phyloP scores from a whole-genome alignment of 805 yeast genomes.

The Debaryomyces castellii region DNA sequence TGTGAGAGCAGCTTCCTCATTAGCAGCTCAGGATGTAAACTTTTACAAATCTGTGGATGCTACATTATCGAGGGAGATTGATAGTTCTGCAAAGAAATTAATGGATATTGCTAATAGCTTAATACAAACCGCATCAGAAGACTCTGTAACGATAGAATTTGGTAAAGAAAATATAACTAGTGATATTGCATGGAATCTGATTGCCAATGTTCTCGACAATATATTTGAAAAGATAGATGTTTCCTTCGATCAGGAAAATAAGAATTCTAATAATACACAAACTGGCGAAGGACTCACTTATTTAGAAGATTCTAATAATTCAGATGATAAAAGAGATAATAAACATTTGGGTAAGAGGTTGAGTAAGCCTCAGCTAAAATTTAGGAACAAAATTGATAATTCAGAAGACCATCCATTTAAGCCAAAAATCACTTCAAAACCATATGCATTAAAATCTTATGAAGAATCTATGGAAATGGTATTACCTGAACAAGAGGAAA shows the following conservation, averaged over 20 bases:
- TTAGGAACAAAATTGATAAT: slow-evolving; percentile 63
- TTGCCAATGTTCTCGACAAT: slow-evolving; percentile 64
- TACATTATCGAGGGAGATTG: slow-evolving; percentile 38
- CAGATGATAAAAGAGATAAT: slow-evolving; percentile 7
- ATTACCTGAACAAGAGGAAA: slow-evolving; percentile 28
- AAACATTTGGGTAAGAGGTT: slow-evolving; percentile 26
- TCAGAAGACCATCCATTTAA: slow-evolving; percentile 69
- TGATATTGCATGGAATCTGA: slow-evolving; percentile 55
- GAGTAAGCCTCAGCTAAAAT: slow-evolving; percentile 68
- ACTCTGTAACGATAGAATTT: slow-evolving; percentile 25
- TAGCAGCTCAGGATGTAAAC: slow-evolving; percentile 78
- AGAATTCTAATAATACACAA: slow-evolving; percentile 15
- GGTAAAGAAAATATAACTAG: slow-evolving; percentile 44
- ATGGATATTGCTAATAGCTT: slow-evolving; percentile 26
- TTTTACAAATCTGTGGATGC: slow-evolving; percentile 68
- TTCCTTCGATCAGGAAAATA: slow-evolving; percentile 49
- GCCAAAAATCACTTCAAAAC: slow-evolving; percentile 72
- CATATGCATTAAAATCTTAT: slow-evolving; percentile 60
- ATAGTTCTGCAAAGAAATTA: slow-evolving; percentile 40
- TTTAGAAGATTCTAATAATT: slow-evolving; percentile 44
- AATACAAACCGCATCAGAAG: slow-evolving; percentile 24
- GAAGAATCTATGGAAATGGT: slow-evolving; percentile 44
- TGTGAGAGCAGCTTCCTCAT: slow-evolving; percentile 64
- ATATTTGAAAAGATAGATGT: slow-evolving; percentile 77
- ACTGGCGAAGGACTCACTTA: slow-evolving; percentile 36